phyloP scores from a whole-genome alignment of 2,329 filamentous ascomycete species.

The Colletotrichum higginsianum region DNA sequence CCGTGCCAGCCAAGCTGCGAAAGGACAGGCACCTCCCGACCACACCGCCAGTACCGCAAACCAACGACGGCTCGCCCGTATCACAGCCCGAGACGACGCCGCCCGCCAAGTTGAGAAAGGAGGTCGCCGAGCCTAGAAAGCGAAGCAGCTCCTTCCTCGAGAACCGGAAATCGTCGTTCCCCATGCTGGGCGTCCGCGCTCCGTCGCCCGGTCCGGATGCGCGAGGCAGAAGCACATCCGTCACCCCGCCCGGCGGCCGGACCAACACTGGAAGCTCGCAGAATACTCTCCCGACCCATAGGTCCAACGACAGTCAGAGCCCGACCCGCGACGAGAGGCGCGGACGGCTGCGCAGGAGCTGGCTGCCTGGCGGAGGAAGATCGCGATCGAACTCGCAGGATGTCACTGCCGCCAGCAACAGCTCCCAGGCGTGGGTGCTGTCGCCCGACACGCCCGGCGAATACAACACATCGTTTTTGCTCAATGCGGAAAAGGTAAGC shows the following conservation, averaged over 20 bases:
- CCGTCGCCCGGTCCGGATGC: constrained; percentile 54
- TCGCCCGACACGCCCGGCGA: constrained; percentile 66
- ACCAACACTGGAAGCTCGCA: constrained; percentile 44
- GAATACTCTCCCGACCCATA: constrained; percentile 44
- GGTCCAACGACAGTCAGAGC: constrained; percentile 60
- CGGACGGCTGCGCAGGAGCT: constrained; percentile 66
- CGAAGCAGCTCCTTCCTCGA: constrained; percentile 54
- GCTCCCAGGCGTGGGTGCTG: constrained; percentile 68
- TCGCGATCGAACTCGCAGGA: constrained; percentile 67
- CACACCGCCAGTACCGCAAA: constrained; percentile 12
- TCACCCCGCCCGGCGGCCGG: constrained; percentile 55
- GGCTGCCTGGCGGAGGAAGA: constrained; percentile 64
- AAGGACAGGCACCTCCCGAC: constrained; percentile 37
- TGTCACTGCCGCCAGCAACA: constrained; percentile 42
- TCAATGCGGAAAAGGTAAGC: constrained; percentile 70
- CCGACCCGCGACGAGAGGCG: constrained; percentile 56
- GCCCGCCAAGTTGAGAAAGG: constrained; percentile 52
- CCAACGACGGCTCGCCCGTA: constrained; percentile 18
- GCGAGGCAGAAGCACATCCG: constrained; percentile 64
- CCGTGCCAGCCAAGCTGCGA: constrained; percentile 35
- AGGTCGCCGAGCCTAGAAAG: constrained; percentile 47
- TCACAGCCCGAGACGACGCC: constrained; percentile 19
- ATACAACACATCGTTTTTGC: constrained; percentile 68
- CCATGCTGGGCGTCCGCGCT: constrained; percentile 47
- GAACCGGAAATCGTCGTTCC: constrained; percentile 42